Evolutionary conservation across 2,329 filamentous ascomycete species (phyloP).

Genomic region (Xylariaceae sp.): DNA sequence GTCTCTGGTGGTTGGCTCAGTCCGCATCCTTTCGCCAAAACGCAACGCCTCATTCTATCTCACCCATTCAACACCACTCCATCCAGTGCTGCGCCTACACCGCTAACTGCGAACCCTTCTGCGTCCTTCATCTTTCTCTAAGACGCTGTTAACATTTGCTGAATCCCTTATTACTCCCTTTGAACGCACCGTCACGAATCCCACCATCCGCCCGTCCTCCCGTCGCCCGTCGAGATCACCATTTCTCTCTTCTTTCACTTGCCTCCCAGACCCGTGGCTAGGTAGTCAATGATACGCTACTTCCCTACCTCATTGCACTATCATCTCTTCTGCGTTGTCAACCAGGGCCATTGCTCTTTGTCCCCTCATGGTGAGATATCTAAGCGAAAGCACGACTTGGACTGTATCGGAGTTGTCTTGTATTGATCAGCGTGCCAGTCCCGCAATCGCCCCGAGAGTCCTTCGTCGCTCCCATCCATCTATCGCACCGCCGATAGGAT

Average conservation of each 20-base stretch:
- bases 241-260: background rate
- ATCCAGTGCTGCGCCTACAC: background rate
- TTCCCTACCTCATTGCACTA: background rate
- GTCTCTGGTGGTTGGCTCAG: background rate
- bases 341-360: conserved; percentile 23
- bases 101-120: background rate
- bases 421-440: conserved; percentile 27
- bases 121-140: background rate
- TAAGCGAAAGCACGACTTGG: background rate
- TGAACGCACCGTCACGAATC: too few species aligned
- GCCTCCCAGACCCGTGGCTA: background rate
- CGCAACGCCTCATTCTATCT: conserved; percentile 2
- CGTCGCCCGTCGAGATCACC: background rate
- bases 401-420: background rate
- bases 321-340: background rate
- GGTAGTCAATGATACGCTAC: background rate
- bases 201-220: too few species aligned
- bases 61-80: conserved; percentile 7
- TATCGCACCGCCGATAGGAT: conserved; percentile 32
- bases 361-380: conserved; percentile 31
- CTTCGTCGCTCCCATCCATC: conserved; percentile 23
- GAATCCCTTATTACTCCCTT: too few species aligned
- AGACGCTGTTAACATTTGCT: conserved; percentile 1
- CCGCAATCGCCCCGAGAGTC: conserved; percentile 27
- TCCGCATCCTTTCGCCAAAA: background rate